Conservation (phyloP, 352 stramenopile genomes). For the Phytophthora aleatoria region DNA sequence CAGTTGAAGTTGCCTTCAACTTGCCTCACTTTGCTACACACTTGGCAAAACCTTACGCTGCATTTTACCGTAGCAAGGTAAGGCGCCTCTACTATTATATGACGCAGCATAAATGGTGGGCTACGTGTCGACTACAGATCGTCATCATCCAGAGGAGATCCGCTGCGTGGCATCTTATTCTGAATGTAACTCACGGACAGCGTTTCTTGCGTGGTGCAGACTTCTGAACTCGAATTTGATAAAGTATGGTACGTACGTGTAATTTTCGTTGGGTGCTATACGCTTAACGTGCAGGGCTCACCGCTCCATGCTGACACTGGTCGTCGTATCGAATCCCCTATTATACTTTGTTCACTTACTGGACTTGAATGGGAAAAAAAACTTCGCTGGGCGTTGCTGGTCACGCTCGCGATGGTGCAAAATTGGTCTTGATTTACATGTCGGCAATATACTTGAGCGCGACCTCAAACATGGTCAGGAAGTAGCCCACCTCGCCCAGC, state of each 20-base stretch:
- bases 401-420: constrained; percentile 22
- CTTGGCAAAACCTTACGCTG: too few species aligned
- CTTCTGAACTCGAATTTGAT: constrained; percentile 10
- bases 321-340: constrained; percentile 34
- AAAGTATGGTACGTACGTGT: constrained; percentile 22
- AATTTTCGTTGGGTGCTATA: constrained; percentile 17
- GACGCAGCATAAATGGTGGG: too few species aligned
- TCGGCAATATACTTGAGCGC: constrained; percentile 88
- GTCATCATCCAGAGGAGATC: not conserved
- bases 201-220: not conserved
- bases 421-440: constrained; percentile 60
- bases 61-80: too few species aligned
- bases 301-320: constrained; percentile 18
- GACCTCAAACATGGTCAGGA: constrained; percentile 90
- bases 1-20: not conserved
- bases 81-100: too few species aligned
- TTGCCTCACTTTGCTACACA: not conserved
- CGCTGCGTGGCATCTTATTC: not conserved
- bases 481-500: constrained; percentile 84
- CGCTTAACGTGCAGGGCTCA: constrained; percentile 30
- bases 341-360: constrained; percentile 46
- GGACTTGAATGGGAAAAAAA: constrained; percentile 34
- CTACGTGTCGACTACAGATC: not conserved
- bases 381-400: not conserved
- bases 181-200: not conserved